phyloP scores from a whole-genome alignment of 2,329 filamentous ascomycete genomes.

The Paecilomyces variotii region DNA sequence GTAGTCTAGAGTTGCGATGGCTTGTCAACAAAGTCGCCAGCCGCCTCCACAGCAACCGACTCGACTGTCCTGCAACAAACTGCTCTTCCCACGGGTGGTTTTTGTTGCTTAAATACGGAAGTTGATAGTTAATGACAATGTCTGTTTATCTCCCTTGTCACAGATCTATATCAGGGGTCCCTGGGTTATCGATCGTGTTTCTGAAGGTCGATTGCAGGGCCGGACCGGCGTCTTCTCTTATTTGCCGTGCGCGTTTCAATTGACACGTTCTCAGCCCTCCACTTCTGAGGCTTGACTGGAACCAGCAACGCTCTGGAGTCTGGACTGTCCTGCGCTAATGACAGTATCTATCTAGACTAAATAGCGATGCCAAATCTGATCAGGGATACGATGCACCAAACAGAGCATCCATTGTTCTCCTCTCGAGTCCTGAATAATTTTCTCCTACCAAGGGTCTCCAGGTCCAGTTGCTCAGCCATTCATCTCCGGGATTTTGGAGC shows the following conservation, averaged over 20 bases:
- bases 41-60: slow-evolving; percentile 16
- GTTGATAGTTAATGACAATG: not conserved
- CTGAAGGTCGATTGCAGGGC: not conserved
- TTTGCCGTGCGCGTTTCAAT: not conserved
- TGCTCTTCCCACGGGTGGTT: too few relatives aligned
- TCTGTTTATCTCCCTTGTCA: not conserved
- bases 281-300: not conserved
- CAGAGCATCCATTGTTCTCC: not conserved
- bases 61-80: too few relatives aligned
- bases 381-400: not conserved
- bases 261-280: not conserved
- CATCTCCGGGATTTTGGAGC: too few relatives aligned
- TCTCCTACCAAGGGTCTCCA: not conserved
- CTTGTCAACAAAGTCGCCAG: slow-evolving; percentile 14
- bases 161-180: not conserved
- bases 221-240: not conserved
- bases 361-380: not conserved
- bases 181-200: not conserved
- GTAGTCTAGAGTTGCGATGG: not conserved
- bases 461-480: not conserved
- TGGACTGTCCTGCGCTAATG: not conserved
- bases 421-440: not conserved
- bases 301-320: not conserved
- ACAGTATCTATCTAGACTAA: too few relatives aligned
- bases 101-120: too few relatives aligned